Evolutionary conservation across 352 stramenopile genomes (phyloP).

Genomic region (Phytophthora lateralis): DNA sequence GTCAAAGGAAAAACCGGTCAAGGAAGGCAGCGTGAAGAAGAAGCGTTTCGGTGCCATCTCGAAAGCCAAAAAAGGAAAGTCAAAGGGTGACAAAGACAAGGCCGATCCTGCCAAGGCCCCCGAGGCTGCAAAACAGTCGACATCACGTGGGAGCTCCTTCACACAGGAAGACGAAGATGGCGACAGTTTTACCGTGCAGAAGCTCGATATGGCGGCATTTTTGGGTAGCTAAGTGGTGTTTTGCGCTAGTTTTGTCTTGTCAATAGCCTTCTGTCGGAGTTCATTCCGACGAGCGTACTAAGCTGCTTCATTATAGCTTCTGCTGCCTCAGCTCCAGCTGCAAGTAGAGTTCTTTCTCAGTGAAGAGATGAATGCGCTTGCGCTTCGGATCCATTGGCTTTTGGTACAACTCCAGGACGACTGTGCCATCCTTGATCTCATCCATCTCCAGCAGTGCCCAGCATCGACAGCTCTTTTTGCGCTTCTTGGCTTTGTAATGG

Average conservation of each 20-base stretch:
- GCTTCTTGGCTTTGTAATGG: constrained; percentile 81
- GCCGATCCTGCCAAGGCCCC: too few relatives aligned
- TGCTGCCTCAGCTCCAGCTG: constrained; percentile 49
- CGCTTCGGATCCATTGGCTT: constrained; percentile 72
- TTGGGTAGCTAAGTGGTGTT: constrained; percentile 39
- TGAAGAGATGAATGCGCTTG: constrained; percentile 76
- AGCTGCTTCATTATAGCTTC: constrained; percentile 22
- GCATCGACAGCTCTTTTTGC: constrained; percentile 79
- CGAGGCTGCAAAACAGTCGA: constrained; percentile 35
- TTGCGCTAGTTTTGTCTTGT: constrained; percentile 2
- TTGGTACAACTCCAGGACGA: constrained; percentile 68
- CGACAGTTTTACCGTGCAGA: constrained; percentile 74
- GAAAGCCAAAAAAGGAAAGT: constrained; percentile 47
- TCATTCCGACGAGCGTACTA: neutral
- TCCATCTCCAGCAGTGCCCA: constrained; percentile 78
- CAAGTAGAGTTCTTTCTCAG: constrained; percentile 72
- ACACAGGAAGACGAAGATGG: constrained; percentile 39
- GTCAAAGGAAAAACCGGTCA: constrained; percentile 50
- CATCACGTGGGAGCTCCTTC: constrained; percentile 46
- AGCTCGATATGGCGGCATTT: constrained; percentile 80
- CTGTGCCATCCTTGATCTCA: constrained; percentile 44
- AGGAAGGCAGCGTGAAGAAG: constrained; percentile 54
- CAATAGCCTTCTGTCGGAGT: neutral
- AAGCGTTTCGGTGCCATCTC: constrained; percentile 40
- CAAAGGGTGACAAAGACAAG: constrained; percentile 35